Conservation (phyloP, 352 stramenopile genomes). For the Globisporangium viniferum region DNA sequence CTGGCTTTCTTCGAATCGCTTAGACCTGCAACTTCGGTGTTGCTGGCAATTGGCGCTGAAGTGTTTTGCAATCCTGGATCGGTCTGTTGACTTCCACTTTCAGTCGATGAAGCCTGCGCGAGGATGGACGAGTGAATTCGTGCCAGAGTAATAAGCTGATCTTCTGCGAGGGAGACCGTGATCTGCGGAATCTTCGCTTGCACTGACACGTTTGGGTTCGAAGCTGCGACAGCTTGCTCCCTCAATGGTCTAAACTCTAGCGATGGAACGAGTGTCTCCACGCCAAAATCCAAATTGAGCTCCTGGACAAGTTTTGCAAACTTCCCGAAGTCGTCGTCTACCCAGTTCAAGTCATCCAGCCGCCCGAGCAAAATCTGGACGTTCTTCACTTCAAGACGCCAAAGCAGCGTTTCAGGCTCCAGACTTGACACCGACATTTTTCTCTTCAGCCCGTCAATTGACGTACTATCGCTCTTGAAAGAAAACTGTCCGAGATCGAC, state of each 20-base stretch:
- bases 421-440: neutral
- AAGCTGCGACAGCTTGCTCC: neutral
- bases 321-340: constrained; percentile 27
- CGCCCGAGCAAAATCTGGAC: constrained; percentile 58
- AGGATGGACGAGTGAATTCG: constrained; percentile 24
- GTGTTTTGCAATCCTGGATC: neutral
- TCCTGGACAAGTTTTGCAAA: constrained; percentile 59
- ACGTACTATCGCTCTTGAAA: constrained; percentile 42
- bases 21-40: neutral
- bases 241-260: constrained; percentile 2
- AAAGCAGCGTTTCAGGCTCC: constrained; percentile 38
- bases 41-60: neutral
- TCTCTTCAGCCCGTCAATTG: constrained; percentile 15
- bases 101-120: constrained; percentile 8
- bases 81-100: neutral
- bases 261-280: constrained; percentile 37
- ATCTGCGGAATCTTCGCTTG: constrained; percentile 23
- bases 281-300: constrained; percentile 51
- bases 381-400: constrained; percentile 56
- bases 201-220: constrained; percentile 10
- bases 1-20: neutral
- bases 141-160: constrained; percentile 17
- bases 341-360: constrained; percentile 39
- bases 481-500: constrained; percentile 70
- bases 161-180: constrained; percentile 13